Conservation (phyloP, 495 filamentous ascomycete genomes). For the Trichodelitschia bisporula region DNA sequence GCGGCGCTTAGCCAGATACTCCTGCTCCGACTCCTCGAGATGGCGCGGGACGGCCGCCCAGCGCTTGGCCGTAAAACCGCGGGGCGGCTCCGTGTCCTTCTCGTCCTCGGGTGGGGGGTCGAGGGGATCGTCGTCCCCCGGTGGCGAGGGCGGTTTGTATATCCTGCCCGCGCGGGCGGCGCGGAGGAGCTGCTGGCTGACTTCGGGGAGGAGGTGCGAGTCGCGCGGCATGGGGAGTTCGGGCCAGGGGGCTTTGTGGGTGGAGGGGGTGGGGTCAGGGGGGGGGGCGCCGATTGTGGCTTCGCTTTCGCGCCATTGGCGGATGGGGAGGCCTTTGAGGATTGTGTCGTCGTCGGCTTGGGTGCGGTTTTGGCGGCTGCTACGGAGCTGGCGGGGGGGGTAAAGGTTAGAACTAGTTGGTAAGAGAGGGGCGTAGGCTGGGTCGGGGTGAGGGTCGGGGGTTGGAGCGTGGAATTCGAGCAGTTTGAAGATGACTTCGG, state of each 20-base stretch:
- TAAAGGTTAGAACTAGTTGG: too few species aligned
- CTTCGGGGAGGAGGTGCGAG: conserved; percentile 48
- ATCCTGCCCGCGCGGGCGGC: conserved; percentile 51
- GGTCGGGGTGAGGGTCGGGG: too few species aligned
- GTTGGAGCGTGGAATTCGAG: too few species aligned
- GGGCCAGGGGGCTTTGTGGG: conserved; percentile 31
- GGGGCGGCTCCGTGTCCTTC: conserved; percentile 26
- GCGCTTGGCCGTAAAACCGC: conserved; percentile 42
- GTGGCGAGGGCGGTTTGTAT: conserved; percentile 29
- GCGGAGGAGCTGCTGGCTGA: conserved; percentile 55
- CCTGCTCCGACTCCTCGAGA: conserved; percentile 45
- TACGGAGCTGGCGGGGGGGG: too few species aligned
- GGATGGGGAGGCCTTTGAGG: conserved; percentile 80
- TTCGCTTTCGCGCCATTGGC: conserved; percentile 44
- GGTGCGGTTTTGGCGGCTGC: too few species aligned
- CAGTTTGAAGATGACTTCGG: too few species aligned
- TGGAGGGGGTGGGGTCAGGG: conserved; percentile 11
- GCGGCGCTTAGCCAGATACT: conserved; percentile 70
- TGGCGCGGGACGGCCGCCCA: conserved; percentile 64
- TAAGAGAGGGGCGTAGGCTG: too few species aligned
- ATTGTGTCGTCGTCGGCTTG: conserved; percentile 85
- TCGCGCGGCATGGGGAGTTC: conserved; percentile 68
- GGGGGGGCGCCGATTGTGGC: conserved; percentile 16
- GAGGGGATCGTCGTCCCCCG: conserved; percentile 19
- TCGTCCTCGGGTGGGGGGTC: conserved; percentile 21